Base-by-base conservation (phyloP, 139 green algal species). In the Penium margaritaceum region DNA sequence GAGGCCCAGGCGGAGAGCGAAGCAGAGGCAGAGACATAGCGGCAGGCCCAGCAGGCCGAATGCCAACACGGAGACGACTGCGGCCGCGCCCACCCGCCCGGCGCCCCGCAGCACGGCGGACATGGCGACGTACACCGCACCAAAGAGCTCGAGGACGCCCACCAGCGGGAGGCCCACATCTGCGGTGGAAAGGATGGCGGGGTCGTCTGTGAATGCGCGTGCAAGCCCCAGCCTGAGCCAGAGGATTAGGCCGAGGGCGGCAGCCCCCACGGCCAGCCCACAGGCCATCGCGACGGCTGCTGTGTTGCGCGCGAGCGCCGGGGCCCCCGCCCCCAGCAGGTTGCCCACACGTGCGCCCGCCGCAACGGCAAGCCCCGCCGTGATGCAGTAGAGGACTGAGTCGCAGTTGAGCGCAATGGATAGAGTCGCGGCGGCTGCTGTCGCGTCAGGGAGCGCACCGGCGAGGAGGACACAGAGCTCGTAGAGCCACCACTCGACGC, bases 401-500 rank as follows among this genome's bases (percentile, higher is more conserved):
- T 44, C 27, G 12, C 38, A 35, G 38, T 77, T 80, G 51, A 75
- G 30, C 15, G 70, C 17, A 6, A 80, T 70, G 72, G 29, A 35
- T n/a, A 80, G 33, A 32, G 72, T 12, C 6, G 65, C 33, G 4
- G 77, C 64, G 5, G 69, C 30, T 14, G 33, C 27, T 2, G 36
- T 34, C 7, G 72, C 37, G 51, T 80, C 36, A 17, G 72, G 72
- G 9, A 80, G 72, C 43, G 77, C 34, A 4, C 72, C 72, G 5
- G 72, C 69, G 3, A 80, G 55, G 51, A 80, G 36, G 30, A 80
- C 15, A 7, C 33, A 38, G 55, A 80, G 35, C 66, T 80, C 72
- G 37, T 61, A 80, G 72, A 35, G 77, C 72, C 72, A 80, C 72
- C 63, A 76, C 64, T 80, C 72, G 30, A 80, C 46, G 63, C 72